A percentile compares a stretch with the other conserved stretches of the same genome.
These are phyloP conservation scores for Capsicum chinense DNA, from an alignment of 257 asterid genomes.

Conservation along the genomic window DNA sequence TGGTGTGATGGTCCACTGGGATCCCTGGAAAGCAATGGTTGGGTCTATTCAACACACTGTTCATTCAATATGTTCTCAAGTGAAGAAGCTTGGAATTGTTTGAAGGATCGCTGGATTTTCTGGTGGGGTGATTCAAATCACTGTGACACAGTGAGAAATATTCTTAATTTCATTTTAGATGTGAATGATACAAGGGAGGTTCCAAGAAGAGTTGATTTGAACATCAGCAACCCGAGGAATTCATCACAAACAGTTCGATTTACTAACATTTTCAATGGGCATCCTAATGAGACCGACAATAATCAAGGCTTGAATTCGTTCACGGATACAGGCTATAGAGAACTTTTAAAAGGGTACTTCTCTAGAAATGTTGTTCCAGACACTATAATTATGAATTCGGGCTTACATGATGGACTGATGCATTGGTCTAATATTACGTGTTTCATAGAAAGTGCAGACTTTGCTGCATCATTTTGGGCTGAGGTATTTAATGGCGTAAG, in stretches of 20 bases:
- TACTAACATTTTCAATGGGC: constrained; percentile 89
- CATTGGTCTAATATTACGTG: constrained; percentile 61
- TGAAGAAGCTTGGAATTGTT: constrained; percentile 68
- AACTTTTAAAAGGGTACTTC: constrained; percentile 57
- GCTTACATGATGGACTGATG: constrained; percentile 75
- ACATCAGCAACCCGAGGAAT: constrained; percentile 75
- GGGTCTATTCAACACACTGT: constrained; percentile 93
- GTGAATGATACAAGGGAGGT: constrained; percentile 48
- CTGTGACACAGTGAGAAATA: constrained; percentile 80
- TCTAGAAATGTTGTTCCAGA: constrained; percentile 61
- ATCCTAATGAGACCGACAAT: constrained; percentile 60
- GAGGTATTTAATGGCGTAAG: constrained; percentile 53
- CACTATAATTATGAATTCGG: constrained; percentile 86
- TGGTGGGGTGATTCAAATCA: constrained; percentile 99
- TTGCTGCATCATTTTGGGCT: constrained; percentile 78
- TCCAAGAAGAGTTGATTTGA: constrained; percentile 69
- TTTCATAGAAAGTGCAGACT: constrained; percentile 63
- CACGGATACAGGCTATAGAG: constrained; percentile 51
- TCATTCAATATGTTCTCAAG: constrained; percentile 65
- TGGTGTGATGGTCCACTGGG: constrained; percentile 88
- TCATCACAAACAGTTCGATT: constrained; percentile 65
- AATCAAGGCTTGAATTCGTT: constrained; percentile 76
- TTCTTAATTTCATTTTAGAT: constrained; percentile 66
- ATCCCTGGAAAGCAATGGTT: constrained; percentile 83
- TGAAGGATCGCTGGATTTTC: constrained; percentile 76